Base-by-base conservation (phyloP, 345 rosid species). In the Erucastrum elatum region DNA sequence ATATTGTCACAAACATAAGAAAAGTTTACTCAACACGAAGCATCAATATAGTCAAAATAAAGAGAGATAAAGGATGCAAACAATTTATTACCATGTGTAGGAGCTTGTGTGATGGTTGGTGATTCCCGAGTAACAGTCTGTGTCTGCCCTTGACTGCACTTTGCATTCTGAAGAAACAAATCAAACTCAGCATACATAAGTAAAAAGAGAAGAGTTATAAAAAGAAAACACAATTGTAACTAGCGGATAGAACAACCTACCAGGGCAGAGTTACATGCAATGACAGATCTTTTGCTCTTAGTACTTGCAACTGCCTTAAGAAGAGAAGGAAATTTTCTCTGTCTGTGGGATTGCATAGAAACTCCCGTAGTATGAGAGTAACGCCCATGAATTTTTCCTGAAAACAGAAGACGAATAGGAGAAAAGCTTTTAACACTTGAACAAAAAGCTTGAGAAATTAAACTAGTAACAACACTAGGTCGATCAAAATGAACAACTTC, bases 101-200 rank as follows among this genome's bases (percentile, higher is more conserved):
- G 98, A 76, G 96, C 93, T 85, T 86, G 87, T 53, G 93, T 90
- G 69, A 92, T 88, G 59, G 96, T 90, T 44, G 88, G 94, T 29
- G 93, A 84, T 75, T 92, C 79, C 3, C 84, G 86, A 0, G 90
- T 84, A 65, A 94, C 61, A 2, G 98, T 94, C 77, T 94, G 96
- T 53, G 97, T 92, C 76, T 92, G 94, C 70, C 93, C 96, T 25
- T 85, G 84, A 13, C 88, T 87, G 78, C 92, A 89, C 75, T 84
- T 86, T 44, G 90, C 79, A 81, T 82, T 87, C 93, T 92, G 86
- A 87, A 77, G 21, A 66, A 64, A 70, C 65, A 72, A 67, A n/a
- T 30, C 15, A 33, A 16, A 69, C 9, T 53, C 21, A 21, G 21
- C 21, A 21, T 21, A 21, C 21, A 21, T 21, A 21, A 21, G 21